These are phyloP conservation scores for Sordariomycetes sp. DNA, from an alignment of 2,329 filamentous ascomycete genomes.

Conservation along the genomic window DNA sequence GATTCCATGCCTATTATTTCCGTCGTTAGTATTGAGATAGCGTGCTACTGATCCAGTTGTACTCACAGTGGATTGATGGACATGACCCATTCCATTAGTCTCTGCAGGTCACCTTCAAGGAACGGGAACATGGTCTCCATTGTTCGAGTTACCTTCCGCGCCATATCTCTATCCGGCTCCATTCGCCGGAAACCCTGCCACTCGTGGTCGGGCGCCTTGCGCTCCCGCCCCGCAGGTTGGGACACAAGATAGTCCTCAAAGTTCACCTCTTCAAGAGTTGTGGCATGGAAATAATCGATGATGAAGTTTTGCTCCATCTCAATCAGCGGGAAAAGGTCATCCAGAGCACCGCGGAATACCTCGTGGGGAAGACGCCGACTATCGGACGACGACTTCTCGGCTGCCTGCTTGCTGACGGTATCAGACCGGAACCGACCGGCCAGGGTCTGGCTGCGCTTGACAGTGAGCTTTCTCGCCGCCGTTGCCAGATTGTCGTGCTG, in stretches of 20 bases:
- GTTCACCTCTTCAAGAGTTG: slow-evolving; percentile 70
- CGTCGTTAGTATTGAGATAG: slow-evolving; percentile 7
- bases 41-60: not conserved
- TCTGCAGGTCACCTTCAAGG: slow-evolving; percentile 67
- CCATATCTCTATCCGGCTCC: slow-evolving; percentile 80
- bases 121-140: slow-evolving; percentile 87
- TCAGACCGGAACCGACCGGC: slow-evolving; percentile 64
- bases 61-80: slow-evolving; percentile 71
- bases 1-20: slow-evolving; percentile 61
- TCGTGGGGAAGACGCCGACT: slow-evolving; percentile 67
- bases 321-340: slow-evolving; percentile 73
- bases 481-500: slow-evolving; percentile 69
- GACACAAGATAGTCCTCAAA: slow-evolving; percentile 71
- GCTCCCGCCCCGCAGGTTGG: slow-evolving; percentile 34
- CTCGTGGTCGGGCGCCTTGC: slow-evolving; percentile 8
- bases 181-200: slow-evolving; percentile 37
- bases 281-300: slow-evolving; percentile 92
- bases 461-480: slow-evolving; percentile 79
- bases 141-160: slow-evolving; percentile 70
- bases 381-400: slow-evolving; percentile 48
- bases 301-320: slow-evolving; percentile 95
- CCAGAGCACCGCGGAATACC: slow-evolving; percentile 67
- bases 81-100: slow-evolving; percentile 74
- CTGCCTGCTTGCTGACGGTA: slow-evolving; percentile 33
- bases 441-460: slow-evolving; percentile 85